Evolutionary conservation across 2,329 filamentous ascomycete species (phyloP).

Genomic region (Raffaelea albimanens): DNA sequence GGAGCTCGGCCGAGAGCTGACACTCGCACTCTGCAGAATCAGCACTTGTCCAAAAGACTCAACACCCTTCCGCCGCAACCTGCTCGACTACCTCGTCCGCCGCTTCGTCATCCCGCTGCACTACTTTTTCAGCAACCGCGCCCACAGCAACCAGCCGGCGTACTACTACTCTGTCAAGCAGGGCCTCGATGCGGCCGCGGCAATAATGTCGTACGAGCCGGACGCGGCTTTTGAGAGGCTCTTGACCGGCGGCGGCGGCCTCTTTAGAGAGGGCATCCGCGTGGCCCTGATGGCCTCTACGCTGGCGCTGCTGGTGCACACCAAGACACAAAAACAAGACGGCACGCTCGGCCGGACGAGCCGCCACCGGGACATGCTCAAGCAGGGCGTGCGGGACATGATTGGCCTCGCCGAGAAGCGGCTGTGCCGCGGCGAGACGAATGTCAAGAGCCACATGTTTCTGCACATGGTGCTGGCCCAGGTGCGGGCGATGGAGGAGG

Average conservation of each 20-base stretch:
- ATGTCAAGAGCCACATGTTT: conserved; percentile 33
- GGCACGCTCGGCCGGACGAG: background rate
- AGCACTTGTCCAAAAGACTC: background rate
- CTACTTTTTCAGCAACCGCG: conserved; percentile 32
- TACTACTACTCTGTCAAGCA: background rate
- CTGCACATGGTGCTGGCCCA: conserved; percentile 29
- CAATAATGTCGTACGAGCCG: background rate
- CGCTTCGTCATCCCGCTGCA: conserved; percentile 48
- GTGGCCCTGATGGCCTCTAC: background rate
- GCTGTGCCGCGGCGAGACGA: conserved; percentile 30
- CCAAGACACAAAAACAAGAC: background rate
- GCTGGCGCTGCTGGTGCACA: background rate
- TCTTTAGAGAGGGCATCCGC: background rate
- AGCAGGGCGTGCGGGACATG: background rate
- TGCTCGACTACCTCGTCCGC: conserved; percentile 41
- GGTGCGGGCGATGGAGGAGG: conserved; percentile 24
- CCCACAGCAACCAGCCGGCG: conserved; percentile 24
- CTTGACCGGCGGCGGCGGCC: background rate
- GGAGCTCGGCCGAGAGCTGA: background rate
- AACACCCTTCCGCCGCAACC: conserved; percentile 31
- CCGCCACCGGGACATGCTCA: background rate
- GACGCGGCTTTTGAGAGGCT: background rate
- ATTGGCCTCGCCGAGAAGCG: conserved; percentile 24
- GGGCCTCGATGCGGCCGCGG: background rate
- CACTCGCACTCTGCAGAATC: background rate